Evolutionary conservation across 257 asterid species (phyloP).

Genomic region (Nicotiana sylvestris): DNA sequence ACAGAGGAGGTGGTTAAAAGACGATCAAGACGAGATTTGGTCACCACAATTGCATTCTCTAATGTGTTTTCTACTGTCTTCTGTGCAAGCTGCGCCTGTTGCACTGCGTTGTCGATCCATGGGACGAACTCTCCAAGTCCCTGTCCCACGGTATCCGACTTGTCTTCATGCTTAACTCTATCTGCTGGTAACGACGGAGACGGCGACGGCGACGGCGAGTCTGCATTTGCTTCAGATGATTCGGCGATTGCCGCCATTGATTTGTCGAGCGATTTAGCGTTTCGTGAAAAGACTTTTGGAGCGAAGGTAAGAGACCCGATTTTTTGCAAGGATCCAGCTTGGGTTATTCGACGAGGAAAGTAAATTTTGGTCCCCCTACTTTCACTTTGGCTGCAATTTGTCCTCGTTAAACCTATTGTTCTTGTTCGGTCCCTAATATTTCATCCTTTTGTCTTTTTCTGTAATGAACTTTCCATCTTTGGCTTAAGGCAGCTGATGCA

Average conservation of each 20-base stretch:
- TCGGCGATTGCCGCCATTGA: constrained; percentile 21
- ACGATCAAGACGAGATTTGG: constrained; percentile 71
- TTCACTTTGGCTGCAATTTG: not conserved
- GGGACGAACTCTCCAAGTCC: constrained; percentile 26
- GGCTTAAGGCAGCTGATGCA: no score
- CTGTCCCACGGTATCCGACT: constrained; percentile 17
- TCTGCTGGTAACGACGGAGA: constrained; percentile 5
- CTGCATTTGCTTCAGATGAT: constrained; percentile 15
- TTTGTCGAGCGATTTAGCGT: not conserved
- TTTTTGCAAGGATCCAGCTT: constrained; percentile 5
- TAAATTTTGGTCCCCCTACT: not conserved
- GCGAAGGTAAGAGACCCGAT: not conserved
- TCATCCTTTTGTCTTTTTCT: no score
- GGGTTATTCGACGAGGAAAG: not conserved
- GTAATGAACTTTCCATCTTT: no score
- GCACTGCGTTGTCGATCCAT: constrained; percentile 63
- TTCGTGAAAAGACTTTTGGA: not conserved
- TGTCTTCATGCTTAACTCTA: constrained; percentile 6
- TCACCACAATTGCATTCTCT: constrained; percentile 54
- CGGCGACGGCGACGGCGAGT: constrained; percentile 15
- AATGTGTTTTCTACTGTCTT: constrained; percentile 42
- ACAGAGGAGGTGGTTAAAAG: constrained; percentile 72
- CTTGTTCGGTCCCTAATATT: not conserved
- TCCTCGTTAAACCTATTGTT: not conserved
- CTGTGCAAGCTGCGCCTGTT: constrained; percentile 66